Evolutionary conservation across 1,139 yeast genomes (phyloP).

Genomic region (Petasospora fabianii): DNA sequence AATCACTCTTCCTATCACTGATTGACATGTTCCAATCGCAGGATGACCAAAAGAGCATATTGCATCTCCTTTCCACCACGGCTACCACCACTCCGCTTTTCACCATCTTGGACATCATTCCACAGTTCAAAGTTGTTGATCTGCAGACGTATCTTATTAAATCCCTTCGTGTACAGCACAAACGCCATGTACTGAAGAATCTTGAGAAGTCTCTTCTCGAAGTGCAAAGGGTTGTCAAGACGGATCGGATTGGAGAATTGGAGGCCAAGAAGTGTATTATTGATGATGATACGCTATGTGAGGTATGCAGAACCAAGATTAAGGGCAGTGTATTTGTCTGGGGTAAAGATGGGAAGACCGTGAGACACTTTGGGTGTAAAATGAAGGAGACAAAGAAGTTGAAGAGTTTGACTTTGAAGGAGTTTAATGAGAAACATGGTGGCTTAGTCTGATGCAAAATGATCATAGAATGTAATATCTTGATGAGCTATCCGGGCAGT

Average conservation of each 20-base stretch:
- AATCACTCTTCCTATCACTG: constrained; percentile 31
- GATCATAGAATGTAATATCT: no score
- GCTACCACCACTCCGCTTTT: constrained; percentile 8
- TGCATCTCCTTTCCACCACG: constrained; percentile 26
- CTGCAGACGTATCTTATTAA: constrained; percentile 44
- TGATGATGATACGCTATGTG: constrained; percentile 36
- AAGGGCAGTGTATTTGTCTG: constrained; percentile 16
- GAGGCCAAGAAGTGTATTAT: constrained; percentile 8
- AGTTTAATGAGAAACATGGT: constrained; percentile 10
- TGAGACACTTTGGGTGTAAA: constrained; percentile 71
- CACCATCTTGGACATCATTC: constrained; percentile 12
- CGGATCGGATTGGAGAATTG: constrained; percentile 35
- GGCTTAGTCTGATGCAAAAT: constrained; percentile 1
- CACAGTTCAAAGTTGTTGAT: constrained; percentile 35
- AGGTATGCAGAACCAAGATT: constrained; percentile 43
- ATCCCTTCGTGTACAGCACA: constrained; percentile 40
- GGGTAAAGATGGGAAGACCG: constrained; percentile 16
- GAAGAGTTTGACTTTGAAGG: constrained; percentile 17
- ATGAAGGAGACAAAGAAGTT: constrained; percentile 11
- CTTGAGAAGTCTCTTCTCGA: constrained; percentile 35
- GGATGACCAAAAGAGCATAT: constrained; percentile 34
- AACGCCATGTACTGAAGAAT: constrained; percentile 26
- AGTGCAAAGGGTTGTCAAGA: constrained; percentile 33
- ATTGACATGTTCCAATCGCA: constrained; percentile 31
- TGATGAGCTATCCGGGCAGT: no score